Percentiles rank a stretch among this genome's conserved stretches.
Evolutionary conservation across 2,329 filamentous ascomycete species (phyloP).

Genomic region (Xylariaceae sp.): DNA sequence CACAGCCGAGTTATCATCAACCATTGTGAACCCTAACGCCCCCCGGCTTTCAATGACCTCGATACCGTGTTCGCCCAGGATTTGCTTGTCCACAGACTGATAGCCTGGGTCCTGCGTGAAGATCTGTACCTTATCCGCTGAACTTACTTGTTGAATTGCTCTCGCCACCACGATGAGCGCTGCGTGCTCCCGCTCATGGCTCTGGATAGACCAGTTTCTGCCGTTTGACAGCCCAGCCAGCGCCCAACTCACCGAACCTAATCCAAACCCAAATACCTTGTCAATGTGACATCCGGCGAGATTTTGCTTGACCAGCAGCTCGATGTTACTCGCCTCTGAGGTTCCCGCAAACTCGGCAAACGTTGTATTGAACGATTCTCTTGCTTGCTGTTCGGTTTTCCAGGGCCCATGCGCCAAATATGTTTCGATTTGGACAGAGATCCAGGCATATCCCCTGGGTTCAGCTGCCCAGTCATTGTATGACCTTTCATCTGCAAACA

Average conservation of each 20-base stretch:
- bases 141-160: constrained; percentile 3
- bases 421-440: background rate
- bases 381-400: background rate
- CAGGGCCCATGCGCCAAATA: background rate
- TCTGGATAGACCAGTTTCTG: background rate
- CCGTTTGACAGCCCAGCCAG: background rate
- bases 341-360: background rate
- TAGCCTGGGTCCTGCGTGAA: constrained; percentile 12
- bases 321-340: background rate
- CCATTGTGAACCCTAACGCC: constrained; percentile 13
- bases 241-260: constrained; percentile 2
- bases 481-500: background rate
- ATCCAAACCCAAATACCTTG: constrained; percentile 18
- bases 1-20: constrained; percentile 16
- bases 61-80: constrained; percentile 6
- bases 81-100: constrained; percentile 5
- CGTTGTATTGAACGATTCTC: background rate
- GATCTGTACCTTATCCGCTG: background rate
- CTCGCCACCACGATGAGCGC: constrained; percentile 3
- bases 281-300: background rate
- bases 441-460: background rate
- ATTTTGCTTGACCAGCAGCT: background rate
- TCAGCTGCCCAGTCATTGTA: background rate
- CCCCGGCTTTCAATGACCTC: constrained; percentile 12
- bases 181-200: constrained; percentile 1